phyloP scores from a whole-genome alignment of 805 yeast genomes.

The Monosporozyma solicola region DNA sequence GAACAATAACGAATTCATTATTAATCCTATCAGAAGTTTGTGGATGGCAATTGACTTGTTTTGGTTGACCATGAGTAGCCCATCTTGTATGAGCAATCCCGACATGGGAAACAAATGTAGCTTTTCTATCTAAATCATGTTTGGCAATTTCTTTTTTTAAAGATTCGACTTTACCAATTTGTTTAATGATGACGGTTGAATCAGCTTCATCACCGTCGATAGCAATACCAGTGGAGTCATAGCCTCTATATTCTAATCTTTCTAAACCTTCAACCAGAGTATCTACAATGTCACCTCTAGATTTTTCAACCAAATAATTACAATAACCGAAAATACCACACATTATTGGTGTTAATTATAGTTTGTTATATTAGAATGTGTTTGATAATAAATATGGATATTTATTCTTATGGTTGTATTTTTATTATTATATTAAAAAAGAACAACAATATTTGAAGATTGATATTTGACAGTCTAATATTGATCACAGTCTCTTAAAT shows the following conservation, averaged over 20 bases:
- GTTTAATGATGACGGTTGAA: slow-evolving; percentile 66
- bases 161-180: slow-evolving; percentile 84
- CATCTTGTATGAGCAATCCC: slow-evolving; percentile 99
- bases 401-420: not conserved
- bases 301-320: slow-evolving; percentile 84
- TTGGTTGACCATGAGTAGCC: slow-evolving; percentile 99
- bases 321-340: slow-evolving; percentile 98
- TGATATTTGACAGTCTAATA: not conserved
- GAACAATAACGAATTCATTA: slow-evolving; percentile 86
- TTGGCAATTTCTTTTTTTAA: slow-evolving; percentile 57
- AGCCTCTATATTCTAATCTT: slow-evolving; percentile 94
- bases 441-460: not conserved
- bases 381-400: no score
- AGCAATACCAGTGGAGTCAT: slow-evolving; percentile 95
- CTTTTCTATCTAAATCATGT: slow-evolving; percentile 46
- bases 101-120: slow-evolving; percentile 71
- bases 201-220: slow-evolving; percentile 78
- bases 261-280: slow-evolving; percentile 79
- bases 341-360: slow-evolving; percentile 20
- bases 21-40: slow-evolving; percentile 69
- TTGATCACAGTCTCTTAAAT: not conserved
- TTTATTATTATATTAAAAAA: not conserved
- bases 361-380: not conserved
- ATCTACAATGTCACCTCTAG: slow-evolving; percentile 87
- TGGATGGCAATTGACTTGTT: slow-evolving; percentile 84